These are phyloP conservation scores for Pyricularia pennisetigena DNA, from an alignment of 2,329 filamentous ascomycete genomes.

Conservation along the genomic window DNA sequence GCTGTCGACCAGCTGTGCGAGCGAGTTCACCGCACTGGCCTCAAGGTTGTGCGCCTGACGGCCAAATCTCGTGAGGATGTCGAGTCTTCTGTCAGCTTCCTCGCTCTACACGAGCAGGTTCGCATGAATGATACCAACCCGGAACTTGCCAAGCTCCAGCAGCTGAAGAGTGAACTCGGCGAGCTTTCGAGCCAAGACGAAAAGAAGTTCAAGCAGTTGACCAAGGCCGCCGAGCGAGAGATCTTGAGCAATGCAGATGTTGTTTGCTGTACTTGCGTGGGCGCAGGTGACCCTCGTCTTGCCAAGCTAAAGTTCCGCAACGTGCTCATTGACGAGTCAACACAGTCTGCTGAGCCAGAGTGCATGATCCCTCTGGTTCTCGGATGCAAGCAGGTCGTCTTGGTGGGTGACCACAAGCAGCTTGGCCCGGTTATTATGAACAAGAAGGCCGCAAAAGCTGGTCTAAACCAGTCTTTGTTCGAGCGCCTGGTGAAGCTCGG, in stretches of 20 bases:
- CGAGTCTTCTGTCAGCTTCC: slow-evolving; percentile 92
- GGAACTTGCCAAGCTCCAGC: slow-evolving; percentile 83
- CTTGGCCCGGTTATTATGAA: slow-evolving; percentile 99
- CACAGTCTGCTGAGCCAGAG: slow-evolving; percentile 94
- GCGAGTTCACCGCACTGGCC: slow-evolving; percentile 84
- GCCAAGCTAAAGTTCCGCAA: slow-evolving; percentile 98
- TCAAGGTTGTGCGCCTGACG: slow-evolving; percentile 97
- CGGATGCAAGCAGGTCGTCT: slow-evolving; percentile 97
- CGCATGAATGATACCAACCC: slow-evolving; percentile 95
- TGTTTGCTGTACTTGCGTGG: slow-evolving; percentile 97
- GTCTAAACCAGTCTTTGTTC: slow-evolving; percentile 95
- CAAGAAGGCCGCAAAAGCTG: slow-evolving; percentile 97
- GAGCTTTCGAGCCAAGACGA: slow-evolving; percentile 93
- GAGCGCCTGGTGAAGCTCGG: slow-evolving; percentile 91
- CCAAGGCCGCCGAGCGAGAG: slow-evolving; percentile 86
- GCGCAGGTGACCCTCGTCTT: slow-evolving; percentile 88
- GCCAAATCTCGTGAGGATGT: slow-evolving; percentile 98
- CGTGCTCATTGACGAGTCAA: slow-evolving; percentile 95
- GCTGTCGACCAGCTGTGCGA: slow-evolving; percentile 97
- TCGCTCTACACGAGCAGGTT: slow-evolving; percentile 93
- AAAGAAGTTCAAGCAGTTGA: slow-evolving; percentile 96
- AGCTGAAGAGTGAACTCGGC: slow-evolving; percentile 83
- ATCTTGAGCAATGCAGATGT: slow-evolving; percentile 94
- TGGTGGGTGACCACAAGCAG: slow-evolving; percentile 97
- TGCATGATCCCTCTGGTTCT: slow-evolving; percentile 98